Base-by-base conservation (phyloP, 2,329 filamentous ascomycete species). In the Talaromyces atroroseus region DNA sequence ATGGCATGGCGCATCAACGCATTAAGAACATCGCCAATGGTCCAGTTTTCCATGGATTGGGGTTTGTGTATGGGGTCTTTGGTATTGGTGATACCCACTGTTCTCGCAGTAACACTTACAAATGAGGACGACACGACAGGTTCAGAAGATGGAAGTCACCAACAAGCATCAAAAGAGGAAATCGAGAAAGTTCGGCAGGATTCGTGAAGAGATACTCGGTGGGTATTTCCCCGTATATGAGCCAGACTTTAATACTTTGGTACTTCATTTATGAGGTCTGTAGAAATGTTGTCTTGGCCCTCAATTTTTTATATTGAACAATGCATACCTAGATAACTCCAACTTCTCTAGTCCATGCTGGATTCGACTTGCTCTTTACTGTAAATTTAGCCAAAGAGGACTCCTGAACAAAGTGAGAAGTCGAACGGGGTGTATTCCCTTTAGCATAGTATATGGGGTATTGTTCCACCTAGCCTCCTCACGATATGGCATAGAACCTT, bases 1-100 rank as follows among this genome's bases (percentile, higher is more conserved):
- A 76, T 79, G 71, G 74, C 75, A 3, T 79, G 75, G 75, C 44
- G 54, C 14, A 49, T 57, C n/a, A 57, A 57, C 38, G 54, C 54
- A 20, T 26, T 57, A 40, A 46, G 42, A 32, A 38, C 42, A 11
- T 47, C 54, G 7, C 42, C 54, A 32, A 42, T 46, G 8, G 24
- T 34, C 16, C 54, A 57, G 11, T 57, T 57, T 34, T 46, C 50
- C 3, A 57, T 57, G 49, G 49, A 52, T 29, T 57, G 54, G 54
- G 23, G 42, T 6, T 32, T 57, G 32, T 57, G 54, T 3, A 57
- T 57, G 44, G 54, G 54, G 7, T 52, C 54, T 14, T 52, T 57
- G 21, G 32, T 52, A 29, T 2, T 57, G n/a, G 55, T 18, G 5
- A 57, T 57, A 24, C 55, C 54, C 16, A 57, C 54, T 42, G 54